These are phyloP conservation scores for Lobosporangium transversale DNA, from an alignment of 192 early-diverging fungal genomes.

Conservation along the genomic window DNA sequence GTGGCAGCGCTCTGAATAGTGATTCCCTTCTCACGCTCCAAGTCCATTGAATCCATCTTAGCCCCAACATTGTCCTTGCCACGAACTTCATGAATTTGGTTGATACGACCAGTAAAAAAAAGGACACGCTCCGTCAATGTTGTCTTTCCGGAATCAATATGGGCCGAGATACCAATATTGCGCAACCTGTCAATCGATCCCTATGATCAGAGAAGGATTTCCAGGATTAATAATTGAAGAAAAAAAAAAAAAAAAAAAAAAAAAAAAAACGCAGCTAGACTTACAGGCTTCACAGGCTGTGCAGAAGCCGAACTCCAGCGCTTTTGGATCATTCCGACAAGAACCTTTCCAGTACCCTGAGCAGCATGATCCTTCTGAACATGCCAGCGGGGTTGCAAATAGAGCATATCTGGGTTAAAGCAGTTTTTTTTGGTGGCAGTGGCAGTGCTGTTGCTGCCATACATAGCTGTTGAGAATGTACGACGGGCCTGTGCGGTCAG, in stretches of 20 bases:
- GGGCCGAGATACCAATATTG: constrained; percentile 90
- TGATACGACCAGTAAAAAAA: constrained; percentile 88
- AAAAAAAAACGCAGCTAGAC: background rate
- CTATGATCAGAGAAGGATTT: too few species aligned
- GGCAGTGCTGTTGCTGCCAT: constrained; percentile 12
- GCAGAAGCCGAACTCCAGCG: constrained; percentile 50
- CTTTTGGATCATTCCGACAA: constrained; percentile 53
- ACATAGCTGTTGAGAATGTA: constrained; percentile 45
- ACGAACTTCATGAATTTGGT: constrained; percentile 90
- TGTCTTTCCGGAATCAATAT: constrained; percentile 91
- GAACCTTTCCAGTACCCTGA: constrained; percentile 35
- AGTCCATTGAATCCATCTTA: constrained; percentile 99
- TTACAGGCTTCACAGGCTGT: constrained; percentile 40
- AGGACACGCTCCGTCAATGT: constrained; percentile 87
- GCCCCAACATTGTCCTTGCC: constrained; percentile 92
- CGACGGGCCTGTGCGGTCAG: constrained; percentile 45
- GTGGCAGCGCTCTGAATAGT: constrained; percentile 92
- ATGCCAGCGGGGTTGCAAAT: constrained; percentile 53
- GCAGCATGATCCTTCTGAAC: constrained; percentile 36
- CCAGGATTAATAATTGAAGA: background rate
- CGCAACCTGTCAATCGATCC: constrained; percentile 71
- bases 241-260: background rate
- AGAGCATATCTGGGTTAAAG: constrained; percentile 46
- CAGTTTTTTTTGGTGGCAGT: constrained; percentile 19
- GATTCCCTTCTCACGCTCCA: constrained; percentile 95